Conservation (phyloP, 1,284 basidiomycete genomes). For the Naganishia liquefaciens region DNA sequence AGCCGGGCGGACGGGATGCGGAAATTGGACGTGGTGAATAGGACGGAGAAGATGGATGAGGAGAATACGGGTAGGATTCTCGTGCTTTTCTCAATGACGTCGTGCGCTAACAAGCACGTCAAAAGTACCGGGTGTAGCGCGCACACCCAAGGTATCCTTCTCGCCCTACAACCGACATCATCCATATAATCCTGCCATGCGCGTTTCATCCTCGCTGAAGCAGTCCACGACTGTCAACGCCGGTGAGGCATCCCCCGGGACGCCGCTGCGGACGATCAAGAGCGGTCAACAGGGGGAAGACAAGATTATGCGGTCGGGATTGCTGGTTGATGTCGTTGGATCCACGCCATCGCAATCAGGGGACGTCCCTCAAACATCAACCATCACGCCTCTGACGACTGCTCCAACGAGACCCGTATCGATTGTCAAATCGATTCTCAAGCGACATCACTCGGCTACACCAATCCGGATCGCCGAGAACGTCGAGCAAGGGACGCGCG, state of each 20-base stretch:
- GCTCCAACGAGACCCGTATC: conserved; percentile 4
- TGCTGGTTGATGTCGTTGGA: conserved; percentile 1
- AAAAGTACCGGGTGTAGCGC: neutral
- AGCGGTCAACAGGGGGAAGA: neutral
- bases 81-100: too few relatives aligned
- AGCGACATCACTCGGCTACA: conserved; percentile 1
- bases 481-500: conserved; percentile 50
- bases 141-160: conserved; percentile 27
- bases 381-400: conserved; percentile 5
- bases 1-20: neutral
- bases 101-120: too few relatives aligned
- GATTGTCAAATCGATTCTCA: conserved; percentile 26
- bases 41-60: too few relatives aligned
- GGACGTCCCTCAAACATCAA: conserved; percentile 13
- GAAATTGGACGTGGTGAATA: neutral
- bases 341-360: conserved; percentile 12
- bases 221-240: neutral
- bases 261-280: neutral
- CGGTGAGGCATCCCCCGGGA: neutral
- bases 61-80: too few relatives aligned
- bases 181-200: conserved; percentile 16
- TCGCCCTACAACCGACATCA: conserved; percentile 29
- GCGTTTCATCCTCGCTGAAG: conserved; percentile 22
- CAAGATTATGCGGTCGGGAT: neutral
- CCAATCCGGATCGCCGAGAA: conserved; percentile 45